Evolutionary conservation across 768 basidiomycete species (phyloP), one percentile per base, ranked within the genome.

Genomic region (Collybia mongolica): DNA sequence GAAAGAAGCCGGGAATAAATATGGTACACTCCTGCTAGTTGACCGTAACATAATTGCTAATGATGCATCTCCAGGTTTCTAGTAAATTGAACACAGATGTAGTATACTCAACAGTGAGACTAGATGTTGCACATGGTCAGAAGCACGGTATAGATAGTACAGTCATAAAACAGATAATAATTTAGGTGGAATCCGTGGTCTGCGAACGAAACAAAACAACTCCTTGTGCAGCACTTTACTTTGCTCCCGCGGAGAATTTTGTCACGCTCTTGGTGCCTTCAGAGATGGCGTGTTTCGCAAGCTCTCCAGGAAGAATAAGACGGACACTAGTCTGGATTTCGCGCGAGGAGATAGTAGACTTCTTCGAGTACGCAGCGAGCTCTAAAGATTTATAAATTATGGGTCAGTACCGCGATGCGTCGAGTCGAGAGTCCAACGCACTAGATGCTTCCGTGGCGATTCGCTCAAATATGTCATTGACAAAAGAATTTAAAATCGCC

Each of bases 1-100:
- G 54, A 93, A 93, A 64, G 89, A 92, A 61, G 90, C 92, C 0
- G 92, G 92, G 8, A 93, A 90, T 68, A 94, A 93, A 77, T 93
- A 94, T 58, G 92, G 92, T 86, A 58, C 52, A 78, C 70, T 28
- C 32, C 22, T 41, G 3, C 23, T 6, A 32, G 22, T 18, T 5
- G 37, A 17, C 15, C 8, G 17, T 18, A 39, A 17, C 9, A 8
- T 20, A 7, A 12, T 14, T 3, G 17, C 2, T 42, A 32, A 39
- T 20, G 5, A 17, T 3, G 12, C 24, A 2, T 41, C 15, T 22
- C n/a, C 22, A 47, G 46, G 46, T 6, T 47, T 47, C n/a, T 47
- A 47, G 36, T 18, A 6, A 15, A n/a, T n/a, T 35, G 24, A 26
- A 7, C 7, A 4, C 7, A 7, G 14, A 20, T 46, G 35, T 20